Base-by-base conservation (phyloP, 2,329 filamentous ascomycete genomes). In the Pyrenochaeta sp. region DNA sequence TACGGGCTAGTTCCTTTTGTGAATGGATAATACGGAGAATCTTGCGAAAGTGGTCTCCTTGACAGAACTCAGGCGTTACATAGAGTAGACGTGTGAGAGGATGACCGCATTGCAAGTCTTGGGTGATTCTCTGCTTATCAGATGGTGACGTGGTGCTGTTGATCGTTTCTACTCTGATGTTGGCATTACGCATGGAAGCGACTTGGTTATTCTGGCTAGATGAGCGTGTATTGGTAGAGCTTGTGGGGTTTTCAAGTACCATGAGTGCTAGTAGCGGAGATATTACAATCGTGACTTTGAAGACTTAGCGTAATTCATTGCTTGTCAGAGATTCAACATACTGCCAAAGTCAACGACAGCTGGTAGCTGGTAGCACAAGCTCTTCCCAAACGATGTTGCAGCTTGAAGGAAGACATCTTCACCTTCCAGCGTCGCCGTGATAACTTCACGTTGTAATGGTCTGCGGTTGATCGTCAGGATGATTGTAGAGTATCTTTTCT, bases 331-430 rank as follows among this genome's bases (percentile, higher is more conserved):
- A 23, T 29, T 27, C 29, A 5, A 84, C 88, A 69, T 79, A 92
- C 90, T 92, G 61, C 94, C 94, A 74, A 88, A 86, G 67, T 94
- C 90, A 51, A 97, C 88, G 29, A 97, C 87, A 20, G 93, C 93
- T 7, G 93, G 93, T 1, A 97, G 82, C 73, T 97, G 93, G 72
- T 94, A 97, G 78, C 94, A 97, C 47, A 97, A 76, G 69, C 91
- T 96, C 76, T 97, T 97, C 36, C 93, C 94, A 74, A 97, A 97
- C 9, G 89, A 91, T 2, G 90, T 93, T 49, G 90, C 90, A 41
- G 94, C 94, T 76, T 97, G 94, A 1, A 98, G 84, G 70, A 96
- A 97, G 37, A 98, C 90, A 87, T 98, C 94, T 58, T 93, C 83
- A 14, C 91, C 90, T 50, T 90, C 86, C 7, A 97, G 82, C 2